These are phyloP conservation scores for Fraxinus velutina DNA, from an alignment of 305 asterid genomes.

Conservation along the genomic window DNA sequence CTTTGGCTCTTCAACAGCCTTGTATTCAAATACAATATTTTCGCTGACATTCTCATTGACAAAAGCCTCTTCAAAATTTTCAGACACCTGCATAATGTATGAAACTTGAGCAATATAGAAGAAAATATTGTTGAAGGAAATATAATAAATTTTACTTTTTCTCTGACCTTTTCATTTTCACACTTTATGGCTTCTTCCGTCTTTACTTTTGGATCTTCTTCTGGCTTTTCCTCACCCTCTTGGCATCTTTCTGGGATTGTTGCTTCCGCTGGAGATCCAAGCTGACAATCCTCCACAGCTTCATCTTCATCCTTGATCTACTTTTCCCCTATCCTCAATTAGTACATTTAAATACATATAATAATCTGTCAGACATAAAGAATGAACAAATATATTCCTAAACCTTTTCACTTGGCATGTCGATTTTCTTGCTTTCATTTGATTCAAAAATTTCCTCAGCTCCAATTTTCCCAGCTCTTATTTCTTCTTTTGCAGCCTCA, in stretches of 20 bases:
- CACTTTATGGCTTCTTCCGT: conserved; percentile 24
- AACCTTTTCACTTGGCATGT: conserved; percentile 36
- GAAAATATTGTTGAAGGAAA: conserved; percentile 16
- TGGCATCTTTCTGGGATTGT: conserved; percentile 28
- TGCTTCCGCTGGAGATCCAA: conserved; percentile 30
- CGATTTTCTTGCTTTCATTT: conserved; percentile 18
- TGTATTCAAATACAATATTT: conserved; percentile 1
- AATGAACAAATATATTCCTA: conserved; percentile 17
- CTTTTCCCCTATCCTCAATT: conserved; percentile 19
- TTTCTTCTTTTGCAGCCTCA: conserved; percentile 27
- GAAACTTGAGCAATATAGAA: conserved; percentile 18
- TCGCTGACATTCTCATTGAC: conserved; percentile 16
- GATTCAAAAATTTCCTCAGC: conserved; percentile 23
- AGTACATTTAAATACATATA: conserved; percentile 16
- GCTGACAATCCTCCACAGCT: conserved; percentile 24
- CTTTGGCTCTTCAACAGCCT: conserved; percentile 15
- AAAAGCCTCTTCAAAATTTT: conserved; percentile 17
- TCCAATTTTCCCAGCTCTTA: conserved; percentile 18
- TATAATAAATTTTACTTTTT: conserved; percentile 2
- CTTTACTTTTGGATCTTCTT: conserved; percentile 15
- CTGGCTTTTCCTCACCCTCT: conserved; percentile 29
- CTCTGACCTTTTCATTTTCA: conserved; percentile 27
- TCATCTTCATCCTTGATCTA: conserved; percentile 38
- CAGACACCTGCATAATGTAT: conserved; percentile 28
- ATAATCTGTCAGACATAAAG: neutral